A percentile compares a stretch with the other conserved stretches of the same genome.
These are phyloP conservation scores for Fusarium secorum DNA, from an alignment of 2,329 filamentous ascomycete genomes.

Conservation along the genomic window DNA sequence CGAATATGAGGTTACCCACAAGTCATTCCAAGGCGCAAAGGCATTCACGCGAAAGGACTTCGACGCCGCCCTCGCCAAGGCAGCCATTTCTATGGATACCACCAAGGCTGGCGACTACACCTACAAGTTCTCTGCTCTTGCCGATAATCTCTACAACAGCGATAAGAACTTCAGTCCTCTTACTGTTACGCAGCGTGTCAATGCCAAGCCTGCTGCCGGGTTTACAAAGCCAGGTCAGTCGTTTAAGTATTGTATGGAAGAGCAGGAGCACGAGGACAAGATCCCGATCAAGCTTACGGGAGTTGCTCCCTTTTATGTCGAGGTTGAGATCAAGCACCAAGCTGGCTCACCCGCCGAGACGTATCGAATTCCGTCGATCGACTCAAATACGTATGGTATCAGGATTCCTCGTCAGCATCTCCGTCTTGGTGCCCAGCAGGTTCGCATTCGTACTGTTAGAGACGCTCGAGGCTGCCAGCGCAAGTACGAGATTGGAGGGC, in stretches of 20 bases:
- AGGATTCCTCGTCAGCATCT: constrained; percentile 85
- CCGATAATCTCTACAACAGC: constrained; percentile 85
- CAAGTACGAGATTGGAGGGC: constrained; percentile 73
- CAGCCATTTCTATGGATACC: constrained; percentile 87
- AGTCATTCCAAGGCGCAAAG: constrained; percentile 70
- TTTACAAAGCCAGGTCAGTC: constrained; percentile 90
- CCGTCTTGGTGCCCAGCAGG: constrained; percentile 85
- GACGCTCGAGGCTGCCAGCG: constrained; percentile 88
- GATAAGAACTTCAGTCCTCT: constrained; percentile 73
- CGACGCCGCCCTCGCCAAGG: constrained; percentile 77
- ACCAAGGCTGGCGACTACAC: constrained; percentile 81
- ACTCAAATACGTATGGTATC: constrained; percentile 76
- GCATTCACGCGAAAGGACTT: constrained; percentile 74
- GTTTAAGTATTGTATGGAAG: constrained; percentile 93
- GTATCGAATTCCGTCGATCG: constrained; percentile 82
- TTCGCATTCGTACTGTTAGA: constrained; percentile 88
- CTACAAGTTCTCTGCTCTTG: constrained; percentile 84
- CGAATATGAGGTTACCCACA: constrained; percentile 81
- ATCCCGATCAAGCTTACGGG: constrained; percentile 89
- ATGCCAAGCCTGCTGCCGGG: constrained; percentile 80
- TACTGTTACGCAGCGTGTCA: constrained; percentile 80
- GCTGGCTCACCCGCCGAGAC: constrained; percentile 80
- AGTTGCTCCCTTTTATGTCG: constrained; percentile 85
- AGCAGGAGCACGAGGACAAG: constrained; percentile 80
- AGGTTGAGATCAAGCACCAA: constrained; percentile 93